Evolutionary conservation across 805 yeast genomes (phyloP).

Genomic region (Danielozyma ontarioensis): DNA sequence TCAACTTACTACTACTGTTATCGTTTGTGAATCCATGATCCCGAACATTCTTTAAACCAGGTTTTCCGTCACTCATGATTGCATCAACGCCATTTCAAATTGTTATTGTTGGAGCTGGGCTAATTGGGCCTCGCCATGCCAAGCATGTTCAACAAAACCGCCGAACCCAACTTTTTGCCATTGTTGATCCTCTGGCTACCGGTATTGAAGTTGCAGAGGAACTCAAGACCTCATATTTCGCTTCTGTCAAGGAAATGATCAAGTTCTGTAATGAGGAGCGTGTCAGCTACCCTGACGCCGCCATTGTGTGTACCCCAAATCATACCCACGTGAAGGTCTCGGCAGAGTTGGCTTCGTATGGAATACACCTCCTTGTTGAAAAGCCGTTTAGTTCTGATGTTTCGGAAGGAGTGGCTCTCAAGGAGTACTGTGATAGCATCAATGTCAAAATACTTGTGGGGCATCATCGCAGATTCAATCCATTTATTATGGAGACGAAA

Average conservation of each 20-base stretch:
- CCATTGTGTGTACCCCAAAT: conserved; percentile 38
- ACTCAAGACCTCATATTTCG: conserved; percentile 13
- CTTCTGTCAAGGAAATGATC: conserved; percentile 14
- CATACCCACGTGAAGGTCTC: conserved; percentile 34
- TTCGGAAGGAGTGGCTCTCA: conserved; percentile 28
- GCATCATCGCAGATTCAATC: conserved; percentile 40
- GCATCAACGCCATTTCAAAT: conserved; percentile 5
- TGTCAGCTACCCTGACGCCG: conserved; percentile 31
- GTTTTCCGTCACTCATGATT: too few species aligned
- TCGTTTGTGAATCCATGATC: too few species aligned
- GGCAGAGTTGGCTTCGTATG: conserved; percentile 26
- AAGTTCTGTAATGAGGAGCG: conserved; percentile 10
- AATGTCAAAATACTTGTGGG: conserved; percentile 34
- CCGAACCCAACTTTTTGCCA: conserved; percentile 17
- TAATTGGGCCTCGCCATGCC: conserved; percentile 26
- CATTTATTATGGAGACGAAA: conserved; percentile 35
- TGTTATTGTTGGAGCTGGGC: conserved; percentile 21
- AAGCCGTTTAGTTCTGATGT: conserved; percentile 35
- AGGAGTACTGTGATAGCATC: conserved; percentile 16
- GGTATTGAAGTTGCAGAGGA: conserved; percentile 13
- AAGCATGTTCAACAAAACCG: conserved; percentile 13
- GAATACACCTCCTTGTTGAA: conserved; percentile 35
- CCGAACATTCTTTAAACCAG: too few species aligned
- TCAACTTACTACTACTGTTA: too few species aligned
- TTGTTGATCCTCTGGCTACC: conserved; percentile 20